phyloP scores from a whole-genome alignment of 129 eudicot genomes.

The Lonicera japonica region DNA sequence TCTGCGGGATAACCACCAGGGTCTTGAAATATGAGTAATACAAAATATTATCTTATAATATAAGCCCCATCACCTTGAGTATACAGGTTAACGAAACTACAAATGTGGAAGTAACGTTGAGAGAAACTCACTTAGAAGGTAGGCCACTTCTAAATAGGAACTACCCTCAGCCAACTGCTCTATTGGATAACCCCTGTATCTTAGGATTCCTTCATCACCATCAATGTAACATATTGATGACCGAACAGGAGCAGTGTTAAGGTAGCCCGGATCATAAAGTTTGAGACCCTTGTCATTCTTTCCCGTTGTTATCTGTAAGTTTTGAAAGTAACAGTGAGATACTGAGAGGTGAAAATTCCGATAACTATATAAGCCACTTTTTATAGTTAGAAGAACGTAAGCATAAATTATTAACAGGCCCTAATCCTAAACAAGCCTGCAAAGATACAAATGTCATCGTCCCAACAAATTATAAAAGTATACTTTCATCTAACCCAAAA shows the following conservation, averaged over 20 bases:
- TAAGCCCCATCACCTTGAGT: not conserved
- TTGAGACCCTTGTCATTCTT: conserved; percentile 87
- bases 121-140: conserved; percentile 62
- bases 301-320: conserved; percentile 75
- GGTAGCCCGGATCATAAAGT: conserved; percentile 94
- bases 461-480: no score
- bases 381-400: not conserved
- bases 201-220: conserved; percentile 94
- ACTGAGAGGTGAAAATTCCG: no score
- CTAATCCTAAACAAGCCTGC: no score
- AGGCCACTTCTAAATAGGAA: conserved; percentile 87
- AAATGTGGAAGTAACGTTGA: not conserved
- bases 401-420: not conserved
- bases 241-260: conserved; percentile 93
- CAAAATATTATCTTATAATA: no score
- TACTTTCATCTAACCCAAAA: no score
- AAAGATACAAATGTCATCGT: no score
- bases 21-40: not conserved
- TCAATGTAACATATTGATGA: conserved; percentile 89
- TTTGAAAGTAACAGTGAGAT: not conserved
- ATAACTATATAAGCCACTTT: no score
- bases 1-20: not conserved
- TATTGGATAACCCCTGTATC: conserved; percentile 95
- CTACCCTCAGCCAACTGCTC: conserved; percentile 94
- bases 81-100: not conserved